Base-by-base conservation (phyloP, 2,329 filamentous ascomycete genomes). In the Phialocephala sp. region DNA sequence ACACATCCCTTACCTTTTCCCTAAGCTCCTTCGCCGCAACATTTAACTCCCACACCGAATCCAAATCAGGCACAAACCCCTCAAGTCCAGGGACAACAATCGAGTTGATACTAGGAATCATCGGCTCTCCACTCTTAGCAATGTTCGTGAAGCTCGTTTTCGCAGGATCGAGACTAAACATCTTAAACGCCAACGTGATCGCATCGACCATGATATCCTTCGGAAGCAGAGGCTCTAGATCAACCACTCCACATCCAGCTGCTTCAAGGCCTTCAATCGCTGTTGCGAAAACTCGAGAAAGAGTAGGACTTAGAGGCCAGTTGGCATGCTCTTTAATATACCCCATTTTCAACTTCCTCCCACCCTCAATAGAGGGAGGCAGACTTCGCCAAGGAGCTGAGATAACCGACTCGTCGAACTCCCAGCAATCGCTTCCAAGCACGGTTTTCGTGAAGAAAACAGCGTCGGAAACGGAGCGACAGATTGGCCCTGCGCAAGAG, bases 271-370 rank as follows among this genome's bases (percentile, higher is more conserved):
- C 71, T 0, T 74, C 73, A 0, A 79, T 74, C 0, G 82, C 82
- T 0, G 71, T 74, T 5, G 81, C 75, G 1, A 87, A 66, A 0
- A 81, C 77, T 1, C 83, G 77, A 1, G 76, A 78, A 1, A 87
- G 79, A 0, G 84, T 82, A 0, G 85, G 84, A 27, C 85, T 83
- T 0, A 86, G 74, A 0, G 82, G 83, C 36, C 81, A 81, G 1
- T 80, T 73, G 0, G 79, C 74, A 67, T 85, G 82, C 54, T 82
- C 83, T 1, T 79, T 66, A 8, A 86, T 69, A 0, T 86, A 68
- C 0, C 85, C 85, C 39, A 88, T 80, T 0, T 76, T 79, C 4
- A 87, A 66, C 18, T 37, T 60, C 54, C 74, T 71, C 4, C 64
- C 37, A 2, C 50, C n/a, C 11, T 6, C 27, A 32, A 32, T 32